phyloP scores from a whole-genome alignment of 768 basidiomycete genomes.

The Pisolithus tinctorius region DNA sequence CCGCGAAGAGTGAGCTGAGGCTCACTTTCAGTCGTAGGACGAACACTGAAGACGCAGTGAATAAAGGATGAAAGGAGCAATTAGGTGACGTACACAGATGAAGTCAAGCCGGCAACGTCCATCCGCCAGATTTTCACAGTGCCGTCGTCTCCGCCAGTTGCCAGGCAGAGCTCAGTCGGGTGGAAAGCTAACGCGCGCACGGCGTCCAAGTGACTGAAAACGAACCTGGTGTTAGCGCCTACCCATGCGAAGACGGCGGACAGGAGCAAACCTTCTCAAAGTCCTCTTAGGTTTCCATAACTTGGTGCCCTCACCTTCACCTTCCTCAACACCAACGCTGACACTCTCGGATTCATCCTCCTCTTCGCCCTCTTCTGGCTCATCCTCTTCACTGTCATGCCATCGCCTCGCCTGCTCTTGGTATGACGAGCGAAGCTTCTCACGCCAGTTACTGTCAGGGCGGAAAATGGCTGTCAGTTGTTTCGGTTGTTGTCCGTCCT shows the following conservation, averaged over 20 bases:
- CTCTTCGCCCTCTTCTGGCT: conserved; percentile 65
- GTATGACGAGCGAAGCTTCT: conserved; percentile 61
- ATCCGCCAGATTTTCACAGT: conserved; percentile 95
- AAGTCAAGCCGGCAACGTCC: conserved; percentile 68
- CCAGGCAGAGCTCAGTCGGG: conserved; percentile 75
- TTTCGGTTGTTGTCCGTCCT: conserved; percentile 16
- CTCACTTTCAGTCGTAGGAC: conserved; percentile 80
- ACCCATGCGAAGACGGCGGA: conserved; percentile 1
- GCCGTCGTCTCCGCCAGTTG: conserved; percentile 92
- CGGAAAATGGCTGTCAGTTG: conserved; percentile 74
- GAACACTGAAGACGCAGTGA: conserved; percentile 31
- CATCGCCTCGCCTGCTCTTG: conserved; percentile 34
- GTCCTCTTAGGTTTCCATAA: conserved; percentile 84
- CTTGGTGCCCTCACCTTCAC: conserved; percentile 64
- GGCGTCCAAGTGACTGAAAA: conserved; percentile 80
- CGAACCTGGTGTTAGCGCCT: conserved; percentile 2
- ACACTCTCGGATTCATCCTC: conserved; percentile 54
- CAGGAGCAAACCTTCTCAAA: conserved; percentile 70
- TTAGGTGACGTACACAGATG: conserved; percentile 58
- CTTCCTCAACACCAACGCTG: conserved; percentile 49
- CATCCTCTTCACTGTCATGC: conserved; percentile 49
- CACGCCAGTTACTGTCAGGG: conserved; percentile 87
- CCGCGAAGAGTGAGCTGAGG: conserved; percentile 91
- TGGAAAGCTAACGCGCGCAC: conserved; percentile 90
- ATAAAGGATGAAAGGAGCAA: conserved; percentile 1